Base-by-base conservation (phyloP, 2,329 filamentous ascomycete genomes). In the Ceratocystiopsis minuta region DNA sequence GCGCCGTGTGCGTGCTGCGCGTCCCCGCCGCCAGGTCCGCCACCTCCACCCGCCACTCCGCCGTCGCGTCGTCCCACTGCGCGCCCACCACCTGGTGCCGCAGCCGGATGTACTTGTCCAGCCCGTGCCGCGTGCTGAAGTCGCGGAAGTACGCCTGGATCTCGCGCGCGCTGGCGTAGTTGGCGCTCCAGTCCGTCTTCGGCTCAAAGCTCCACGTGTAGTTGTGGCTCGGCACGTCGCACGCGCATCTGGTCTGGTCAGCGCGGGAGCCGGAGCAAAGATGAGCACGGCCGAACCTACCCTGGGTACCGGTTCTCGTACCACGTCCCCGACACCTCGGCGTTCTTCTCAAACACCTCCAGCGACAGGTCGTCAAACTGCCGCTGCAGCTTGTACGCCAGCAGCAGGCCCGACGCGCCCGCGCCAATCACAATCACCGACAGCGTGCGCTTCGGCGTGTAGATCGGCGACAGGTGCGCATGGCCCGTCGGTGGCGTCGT, bases 221-320 rank as follows among this genome's bases (percentile, higher is more conserved):
- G 48, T 65, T 67, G 50, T 69, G 66, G 1, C 65, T 59, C 2
- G 65, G 66, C 0, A 70, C 60, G 42, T 72, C 66, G 47, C 63
- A 68, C 5, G 61, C 63, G 51, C 63, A 65, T 35, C 55, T 57
- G 37, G 2, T 17, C 16, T 6, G 20, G n/a, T n/a, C n/a, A n/a
- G n/a, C n/a, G n/a, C n/a, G 35, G 10, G 3, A 16, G n/a, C 9
- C 35, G 31, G 31, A 32, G 14, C 9, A 32, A 7, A 32, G 31
- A 32, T n/a, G n/a, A n/a, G n/a, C n/a, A n/a, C n/a, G n/a, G n/a
- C n/a, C n/a, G 31, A 32, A 14, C 51, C 13, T 50, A 61, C 50
- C 60, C 61, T 6, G 60, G 60, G 43, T 63, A 64, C 42, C 56
- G 55, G 51, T 71, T 71, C 50, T 70, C 67, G 36, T 54, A 66